Conservation (phyloP, 164 flowering plant species). For the Echeveria elegans region DNA sequence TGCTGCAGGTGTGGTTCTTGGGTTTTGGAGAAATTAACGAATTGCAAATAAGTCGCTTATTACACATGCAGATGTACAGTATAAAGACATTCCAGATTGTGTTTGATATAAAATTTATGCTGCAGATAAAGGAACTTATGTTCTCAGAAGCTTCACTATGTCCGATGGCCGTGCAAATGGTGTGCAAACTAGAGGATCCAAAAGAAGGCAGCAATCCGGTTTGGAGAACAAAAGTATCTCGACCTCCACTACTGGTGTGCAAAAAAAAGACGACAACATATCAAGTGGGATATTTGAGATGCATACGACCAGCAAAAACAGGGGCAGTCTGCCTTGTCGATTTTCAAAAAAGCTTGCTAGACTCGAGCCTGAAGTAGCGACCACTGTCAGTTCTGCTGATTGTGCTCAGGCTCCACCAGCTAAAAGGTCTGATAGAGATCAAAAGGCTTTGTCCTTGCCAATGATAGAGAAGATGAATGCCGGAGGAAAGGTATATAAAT, state of each 20-base stretch:
- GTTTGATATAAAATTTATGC: constrained; percentile 6
- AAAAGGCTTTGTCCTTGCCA: background rate
- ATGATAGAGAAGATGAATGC: background rate
- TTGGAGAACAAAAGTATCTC: background rate
- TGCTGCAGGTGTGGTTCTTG: constrained; percentile 15
- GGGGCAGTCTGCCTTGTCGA: background rate
- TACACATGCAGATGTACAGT: background rate
- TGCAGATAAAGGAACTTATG: constrained; percentile 14
- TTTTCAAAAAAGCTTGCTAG: background rate
- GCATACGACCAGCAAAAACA: background rate
- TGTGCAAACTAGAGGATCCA: background rate
- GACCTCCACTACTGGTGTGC: background rate
- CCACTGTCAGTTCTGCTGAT: background rate
- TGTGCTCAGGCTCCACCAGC: background rate
- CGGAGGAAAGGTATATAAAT: background rate
- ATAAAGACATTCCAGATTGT: background rate
- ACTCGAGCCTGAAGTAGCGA: background rate
- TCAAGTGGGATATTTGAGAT: background rate
- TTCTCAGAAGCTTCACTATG: constrained; percentile 4
- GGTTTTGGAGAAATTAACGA: background rate
- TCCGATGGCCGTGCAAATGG: constrained; percentile 8
- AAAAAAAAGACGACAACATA: background rate
- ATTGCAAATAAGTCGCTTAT: background rate
- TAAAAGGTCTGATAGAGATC: background rate
- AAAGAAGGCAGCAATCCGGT: constrained; percentile 1